phyloP scores from a whole-genome alignment of 2,329 filamentous ascomycete genomes.

The Phialophora tarda region DNA sequence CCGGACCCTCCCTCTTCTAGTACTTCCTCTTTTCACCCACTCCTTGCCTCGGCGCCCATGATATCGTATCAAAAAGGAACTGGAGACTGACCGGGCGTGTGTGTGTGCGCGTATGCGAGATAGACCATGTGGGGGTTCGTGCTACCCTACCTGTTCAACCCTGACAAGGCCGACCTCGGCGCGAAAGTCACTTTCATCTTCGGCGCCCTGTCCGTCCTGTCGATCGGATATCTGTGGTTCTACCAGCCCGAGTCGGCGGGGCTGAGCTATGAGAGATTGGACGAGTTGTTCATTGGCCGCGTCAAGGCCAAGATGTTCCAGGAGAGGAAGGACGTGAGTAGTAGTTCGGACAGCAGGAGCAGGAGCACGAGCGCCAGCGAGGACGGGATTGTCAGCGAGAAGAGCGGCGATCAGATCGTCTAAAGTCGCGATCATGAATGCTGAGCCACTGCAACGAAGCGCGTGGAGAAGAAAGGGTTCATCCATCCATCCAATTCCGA shows the following conservation, averaged over 20 bases:
- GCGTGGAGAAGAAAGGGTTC: neutral
- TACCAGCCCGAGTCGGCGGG: conserved; percentile 49
- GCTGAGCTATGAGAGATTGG: conserved; percentile 43
- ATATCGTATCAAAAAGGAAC: neutral
- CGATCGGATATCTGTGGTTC: conserved; percentile 40
- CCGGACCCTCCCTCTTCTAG: no score
- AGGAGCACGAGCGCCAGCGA: neutral
- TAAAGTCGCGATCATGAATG: neutral
- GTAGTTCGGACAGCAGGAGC: neutral
- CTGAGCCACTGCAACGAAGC: neutral
- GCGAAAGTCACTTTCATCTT: conserved; percentile 52
- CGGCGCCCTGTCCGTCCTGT: conserved; percentile 43
- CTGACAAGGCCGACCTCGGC: conserved; percentile 47
- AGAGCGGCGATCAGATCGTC: neutral
- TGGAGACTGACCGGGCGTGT: no score
- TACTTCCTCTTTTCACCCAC: neutral
- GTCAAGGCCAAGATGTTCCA: conserved; percentile 41
- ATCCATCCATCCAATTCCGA: neutral
- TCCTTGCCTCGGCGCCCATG: neutral
- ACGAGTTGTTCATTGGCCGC: conserved; percentile 43
- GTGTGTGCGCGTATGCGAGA: no score
- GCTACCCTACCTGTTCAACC: conserved; percentile 46
- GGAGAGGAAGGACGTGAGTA: neutral
- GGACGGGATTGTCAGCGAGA: neutral
- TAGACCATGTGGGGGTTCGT: conserved; percentile 47